Evolutionary conservation across 352 stramenopile genomes (phyloP), one percentile per base, ranked within the genome.

Genomic region (Globisporangium irregulare): DNA sequence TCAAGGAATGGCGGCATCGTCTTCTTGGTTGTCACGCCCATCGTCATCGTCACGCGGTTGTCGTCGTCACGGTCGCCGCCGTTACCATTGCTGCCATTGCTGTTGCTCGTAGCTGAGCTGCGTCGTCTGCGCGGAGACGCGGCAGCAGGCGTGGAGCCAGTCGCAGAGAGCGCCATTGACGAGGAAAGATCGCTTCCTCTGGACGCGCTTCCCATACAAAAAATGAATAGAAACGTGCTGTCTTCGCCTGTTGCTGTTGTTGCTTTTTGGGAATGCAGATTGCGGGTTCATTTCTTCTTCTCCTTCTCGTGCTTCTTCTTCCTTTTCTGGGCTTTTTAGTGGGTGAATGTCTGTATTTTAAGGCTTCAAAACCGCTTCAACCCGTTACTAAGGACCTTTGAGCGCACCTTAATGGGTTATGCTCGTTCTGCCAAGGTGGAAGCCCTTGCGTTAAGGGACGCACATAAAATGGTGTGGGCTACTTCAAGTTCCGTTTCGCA

Each of bases 1-100:
- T 89, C 79, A 48, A 91, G 48, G 59, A 81, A 74, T 24, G 53
- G 60, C 59, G 65, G 59, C 58, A 67, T 22, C 34, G 50, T 69
- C 51, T 64, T 72, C 25, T 20, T 57, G 10, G 15, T 62, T 41
- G 72, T 46, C 60, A 56, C 32, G 34, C 7, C 24, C 53, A 43
- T 43, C 36, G 36, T 41, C 53, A 43, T 18, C 36, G 36, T 43
- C 9, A 24, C 58, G 63, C 51, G 43, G 50, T 22, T 64, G 59
- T 48, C 55, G 59, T 41, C 66, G 64, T 64, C 64, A 41, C 51
- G 63, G 4, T 69, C 67, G 55, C 71, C 55, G 24, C 32, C 32
- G 5, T 20, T 9, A 32, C 27, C 55, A 9, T 25, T 27, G 7
- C 20, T 9, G 50, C 27, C 55, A 9, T 25, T 27, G 7, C 14